Base-by-base conservation (phyloP, 352 stramenopile species). In the Phytophthora ramorum region DNA sequence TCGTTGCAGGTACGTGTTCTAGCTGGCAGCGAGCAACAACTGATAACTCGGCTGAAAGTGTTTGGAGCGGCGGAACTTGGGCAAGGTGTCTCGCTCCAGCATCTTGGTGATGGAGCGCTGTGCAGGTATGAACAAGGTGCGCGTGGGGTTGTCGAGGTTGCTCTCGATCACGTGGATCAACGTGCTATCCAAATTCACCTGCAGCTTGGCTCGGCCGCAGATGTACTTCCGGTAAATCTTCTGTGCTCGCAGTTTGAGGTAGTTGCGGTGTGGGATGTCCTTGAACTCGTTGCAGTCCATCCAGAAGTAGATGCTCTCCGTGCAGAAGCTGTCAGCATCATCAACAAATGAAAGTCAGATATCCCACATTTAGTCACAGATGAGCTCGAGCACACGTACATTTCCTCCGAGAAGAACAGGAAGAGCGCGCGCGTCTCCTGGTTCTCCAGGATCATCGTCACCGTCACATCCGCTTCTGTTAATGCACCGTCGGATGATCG, bases 181-280 rank as follows among this genome's bases (percentile, higher is more conserved):
- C 4, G 70, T 47, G 53, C 79, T 86, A 19, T 90, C 76, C n/a
- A 90, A 51, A 34, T 92, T 90, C 43, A 92, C 83, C 54, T 92
- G 81, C 50, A 92, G 62, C 55, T 90, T 90, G 16, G 81, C 78
- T 24, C 76, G 75, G 1, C 66, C 72, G 4, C 73, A 81, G 61
- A 90, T 92, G 69, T 92, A 92, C 66, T 92, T 92, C 53, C 83
- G 79, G 51, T 79, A 92, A 44, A 92, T 92, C 60, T 92, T 92
- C 57, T 92, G 83, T 2, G 83, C 81, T 14, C 83, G 75, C n/a
- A 90, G 62, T 54, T 89, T 90, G 53, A 92, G 75, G 59, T 92
- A 92, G 40, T 73, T 89, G 44, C 73, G 73, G 62, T 92, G 83
- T 16, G 83, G 81, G 30, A 90, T 92, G 54, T 89, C 78, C 60